These are phyloP conservation scores for Aspergillus tanneri DNA, from an alignment of 2,329 filamentous ascomycete species.

Conservation along the genomic window DNA sequence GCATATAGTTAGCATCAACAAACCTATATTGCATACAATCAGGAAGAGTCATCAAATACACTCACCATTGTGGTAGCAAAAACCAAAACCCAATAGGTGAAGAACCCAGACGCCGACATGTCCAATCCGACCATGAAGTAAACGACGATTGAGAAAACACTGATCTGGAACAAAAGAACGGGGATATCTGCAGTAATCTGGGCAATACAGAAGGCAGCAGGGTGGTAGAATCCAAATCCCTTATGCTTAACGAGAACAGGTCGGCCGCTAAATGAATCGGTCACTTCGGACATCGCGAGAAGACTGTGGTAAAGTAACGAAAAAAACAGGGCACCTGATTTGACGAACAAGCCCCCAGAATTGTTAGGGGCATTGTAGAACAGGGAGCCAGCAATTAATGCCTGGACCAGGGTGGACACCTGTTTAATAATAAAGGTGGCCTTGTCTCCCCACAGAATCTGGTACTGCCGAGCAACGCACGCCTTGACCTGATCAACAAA, in stretches of 20 bases:
- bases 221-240: conserved; percentile 58
- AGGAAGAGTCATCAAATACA: background rate
- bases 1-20: conserved; percentile 13
- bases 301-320: conserved; percentile 62
- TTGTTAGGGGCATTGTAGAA: conserved; percentile 64
- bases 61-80: conserved; percentile 54
- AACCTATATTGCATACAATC: no score
- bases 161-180: conserved; percentile 60
- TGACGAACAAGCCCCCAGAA: conserved; percentile 62
- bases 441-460: conserved; percentile 65
- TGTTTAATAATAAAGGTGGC: conserved; percentile 64
- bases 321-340: conserved; percentile 65
- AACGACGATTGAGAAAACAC: conserved; percentile 57
- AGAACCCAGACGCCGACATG: conserved; percentile 54
- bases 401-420: conserved; percentile 56
- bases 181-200: conserved; percentile 53
- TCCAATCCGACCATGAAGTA: conserved; percentile 66
- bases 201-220: conserved; percentile 46
- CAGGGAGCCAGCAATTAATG: conserved; percentile 63
- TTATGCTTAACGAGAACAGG: conserved; percentile 61
- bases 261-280: conserved; percentile 60
- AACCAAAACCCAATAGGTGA: conserved; percentile 60
- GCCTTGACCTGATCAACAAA: conserved; percentile 58
- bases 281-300: conserved; percentile 66
- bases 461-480: conserved; percentile 61